Base-by-base conservation (phyloP, 306 rosid species). In the Echinosophora koreensis region DNA sequence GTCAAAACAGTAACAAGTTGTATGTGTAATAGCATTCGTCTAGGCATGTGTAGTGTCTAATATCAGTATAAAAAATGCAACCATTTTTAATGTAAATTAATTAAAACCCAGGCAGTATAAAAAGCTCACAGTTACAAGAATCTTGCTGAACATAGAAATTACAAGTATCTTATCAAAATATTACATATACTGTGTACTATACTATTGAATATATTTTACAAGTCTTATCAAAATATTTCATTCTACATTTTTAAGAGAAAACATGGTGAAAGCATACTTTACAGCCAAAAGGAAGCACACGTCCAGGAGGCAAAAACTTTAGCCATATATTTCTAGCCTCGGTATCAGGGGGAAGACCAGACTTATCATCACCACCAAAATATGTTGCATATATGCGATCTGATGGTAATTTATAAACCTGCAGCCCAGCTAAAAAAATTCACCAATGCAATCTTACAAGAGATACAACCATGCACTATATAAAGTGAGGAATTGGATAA, bases 261-360 rank as follows among this genome's bases (percentile, higher is more conserved):
- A 58, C 3, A 1, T 0, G 6, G 57, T 15, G 72, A 52, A 39
- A 82, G 65, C 87, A 69, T 90, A 92, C 99, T 82, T 95, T 92
- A 67, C 89, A 80, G 67, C 94, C 99, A 89, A 95, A 95, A 70
- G 99, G 99, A 77, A 95, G 92, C 71, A 95, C 99, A 5, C 85
- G 93, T 56, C 77, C 91, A 51, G 96, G 76, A n/a, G 98, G 99
- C 22, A 95, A 85, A 79, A 87, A 85, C 79, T 86, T 78, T 5
- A 91, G 93, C 98, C 99, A 95, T 44, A 86, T 80, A 66, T 92
- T 98, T 82, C 89, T 91, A 73, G 99, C 97, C 74, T 92, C 97
- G 37, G 1, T 37, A 81, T 95, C 98, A 86, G 99, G 96, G 70
- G 85, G 88, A 83, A 95, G 99, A 78, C 98, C 96, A 77, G 84